phyloP scores from a whole-genome alignment of 345 rosid species.

The Eucalyptus melliodora region DNA sequence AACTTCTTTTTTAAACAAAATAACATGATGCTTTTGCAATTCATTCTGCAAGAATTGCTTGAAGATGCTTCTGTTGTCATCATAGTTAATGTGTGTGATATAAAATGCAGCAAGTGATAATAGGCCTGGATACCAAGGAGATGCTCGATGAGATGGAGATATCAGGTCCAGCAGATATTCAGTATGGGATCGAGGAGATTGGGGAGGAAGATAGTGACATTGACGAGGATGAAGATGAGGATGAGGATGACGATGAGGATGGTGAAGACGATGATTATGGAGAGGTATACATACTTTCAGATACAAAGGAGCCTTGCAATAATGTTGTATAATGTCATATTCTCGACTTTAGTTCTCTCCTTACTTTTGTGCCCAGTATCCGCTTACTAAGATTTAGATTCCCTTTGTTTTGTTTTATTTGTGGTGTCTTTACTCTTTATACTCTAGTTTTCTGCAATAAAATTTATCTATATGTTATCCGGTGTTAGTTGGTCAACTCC shows the following conservation, averaged over 20 bases:
- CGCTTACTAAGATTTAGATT: not conserved
- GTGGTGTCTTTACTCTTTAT: not conserved
- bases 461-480: not conserved
- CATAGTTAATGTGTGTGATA: not conserved
- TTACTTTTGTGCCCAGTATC: not conserved
- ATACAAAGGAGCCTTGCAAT: not conserved
- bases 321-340: not conserved
- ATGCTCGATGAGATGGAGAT: slow-evolving; percentile 68
- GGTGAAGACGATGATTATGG: slow-evolving; percentile 23
- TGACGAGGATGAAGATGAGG: slow-evolving; percentile 25
- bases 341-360: not conserved
- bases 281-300: slow-evolving; percentile 26
- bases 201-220: slow-evolving; percentile 52
- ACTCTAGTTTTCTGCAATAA: not conserved
- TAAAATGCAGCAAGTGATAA: slow-evolving; percentile 70
- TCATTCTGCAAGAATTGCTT: not conserved
- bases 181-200: slow-evolving; percentile 52
- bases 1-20: not conserved
- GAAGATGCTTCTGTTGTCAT: not conserved
- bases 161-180: slow-evolving; percentile 56
- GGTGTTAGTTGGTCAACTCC: not conserved
- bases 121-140: slow-evolving; percentile 78
- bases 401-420: not conserved
- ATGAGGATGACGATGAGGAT: slow-evolving; percentile 14
- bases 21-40: not conserved